phyloP scores from a whole-genome alignment of 352 stramenopile genomes.

The Globisporangium radiosum region DNA sequence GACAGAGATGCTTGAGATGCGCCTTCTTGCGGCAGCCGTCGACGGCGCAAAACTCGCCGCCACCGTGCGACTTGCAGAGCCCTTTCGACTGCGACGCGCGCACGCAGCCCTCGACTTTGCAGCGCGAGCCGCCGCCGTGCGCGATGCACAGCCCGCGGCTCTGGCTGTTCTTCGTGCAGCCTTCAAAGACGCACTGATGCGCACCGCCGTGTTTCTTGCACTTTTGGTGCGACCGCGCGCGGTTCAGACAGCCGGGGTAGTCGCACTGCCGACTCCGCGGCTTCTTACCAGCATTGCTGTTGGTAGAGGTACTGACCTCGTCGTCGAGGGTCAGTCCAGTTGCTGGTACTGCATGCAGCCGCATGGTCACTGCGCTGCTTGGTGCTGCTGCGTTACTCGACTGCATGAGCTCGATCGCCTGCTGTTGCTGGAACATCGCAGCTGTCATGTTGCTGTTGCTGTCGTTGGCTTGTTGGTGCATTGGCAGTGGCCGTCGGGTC shows the following conservation, averaged over 20 bases:
- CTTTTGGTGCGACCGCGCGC: conserved; percentile 77
- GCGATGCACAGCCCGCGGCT: conserved; percentile 81
- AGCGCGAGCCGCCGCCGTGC: conserved; percentile 74
- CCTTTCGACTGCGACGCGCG: conserved; percentile 81
- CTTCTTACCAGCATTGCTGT: conserved; percentile 12
- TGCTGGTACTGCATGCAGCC: not conserved
- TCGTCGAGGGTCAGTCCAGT: not conserved
- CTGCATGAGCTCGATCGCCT: not conserved
- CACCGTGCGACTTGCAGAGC: conserved; percentile 81
- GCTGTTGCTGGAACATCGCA: not conserved
- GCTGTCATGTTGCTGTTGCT: conserved; percentile 1
- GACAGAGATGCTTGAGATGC: conserved; percentile 81
- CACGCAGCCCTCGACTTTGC: conserved; percentile 72
- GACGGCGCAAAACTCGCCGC: conserved; percentile 74
- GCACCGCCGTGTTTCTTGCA: conserved; percentile 88
- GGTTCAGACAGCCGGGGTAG: conserved; percentile 67
- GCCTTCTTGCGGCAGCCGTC: conserved; percentile 82
- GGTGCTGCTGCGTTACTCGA: not conserved
- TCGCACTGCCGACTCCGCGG: conserved; percentile 60
- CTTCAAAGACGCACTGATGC: conserved; percentile 77
- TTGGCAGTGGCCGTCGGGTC: not conserved
- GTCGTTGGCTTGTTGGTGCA: not conserved
- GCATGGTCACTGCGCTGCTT: too few relatives aligned
- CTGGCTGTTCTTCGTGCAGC: conserved; percentile 85
- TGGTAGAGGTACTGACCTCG: conserved; percentile 11